phyloP scores from a whole-genome alignment of 2,329 filamentous ascomycete genomes.

The Corynespora cassiicola region DNA sequence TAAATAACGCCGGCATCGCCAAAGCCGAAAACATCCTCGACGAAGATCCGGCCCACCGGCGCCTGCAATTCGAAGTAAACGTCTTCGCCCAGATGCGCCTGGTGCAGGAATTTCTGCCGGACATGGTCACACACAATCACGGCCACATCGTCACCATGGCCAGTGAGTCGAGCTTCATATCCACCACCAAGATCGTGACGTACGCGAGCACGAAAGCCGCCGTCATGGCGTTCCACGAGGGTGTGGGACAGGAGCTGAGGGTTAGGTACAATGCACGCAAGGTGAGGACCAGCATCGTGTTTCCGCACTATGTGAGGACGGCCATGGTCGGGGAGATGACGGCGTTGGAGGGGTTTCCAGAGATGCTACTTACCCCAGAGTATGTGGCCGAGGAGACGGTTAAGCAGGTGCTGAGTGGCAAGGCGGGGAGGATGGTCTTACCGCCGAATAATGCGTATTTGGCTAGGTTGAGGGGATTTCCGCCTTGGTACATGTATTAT shows the following conservation, averaged over 20 bases:
- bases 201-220: slow-evolving; percentile 25
- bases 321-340: too few relatives aligned
- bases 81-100: slow-evolving; percentile 21
- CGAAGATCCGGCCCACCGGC: slow-evolving; percentile 35
- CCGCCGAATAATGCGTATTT: neutral
- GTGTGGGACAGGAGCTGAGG: slow-evolving; percentile 39
- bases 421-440: slow-evolving; percentile 1
- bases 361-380: slow-evolving; percentile 35
- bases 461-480: neutral
- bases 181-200: slow-evolving; percentile 17
- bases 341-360: slow-evolving; percentile 12
- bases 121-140: slow-evolving; percentile 24
- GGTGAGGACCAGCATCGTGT: too few relatives aligned
- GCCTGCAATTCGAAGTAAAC: slow-evolving; percentile 35
- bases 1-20: too few relatives aligned
- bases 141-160: slow-evolving; percentile 28
- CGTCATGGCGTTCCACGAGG: slow-evolving; percentile 24
- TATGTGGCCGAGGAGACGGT: slow-evolving; percentile 45
- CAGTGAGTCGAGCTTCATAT: slow-evolving; percentile 18
- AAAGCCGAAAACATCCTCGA: slow-evolving; percentile 37
- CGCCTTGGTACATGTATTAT: slow-evolving; percentile 1
- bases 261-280: slow-evolving; percentile 38
- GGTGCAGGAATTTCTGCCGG: slow-evolving; percentile 26
- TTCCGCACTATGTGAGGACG: too few relatives aligned
- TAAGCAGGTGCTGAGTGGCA: slow-evolving; percentile 40